Evolutionary conservation across 140 eudicot genomes (phyloP).

Genomic region (Anethum foeniculum): DNA sequence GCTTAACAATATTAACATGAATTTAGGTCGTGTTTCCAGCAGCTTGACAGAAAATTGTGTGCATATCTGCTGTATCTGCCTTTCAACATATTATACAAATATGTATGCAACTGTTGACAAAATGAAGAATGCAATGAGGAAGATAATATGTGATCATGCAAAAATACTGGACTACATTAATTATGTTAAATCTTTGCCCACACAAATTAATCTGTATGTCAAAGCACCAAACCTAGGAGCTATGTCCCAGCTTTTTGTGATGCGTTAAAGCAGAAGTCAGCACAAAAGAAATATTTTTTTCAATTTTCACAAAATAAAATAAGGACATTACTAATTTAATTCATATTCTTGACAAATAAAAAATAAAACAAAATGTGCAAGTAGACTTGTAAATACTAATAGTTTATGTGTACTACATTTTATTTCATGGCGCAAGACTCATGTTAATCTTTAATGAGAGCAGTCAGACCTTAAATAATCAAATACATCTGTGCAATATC

Average conservation of each 20-base stretch:
- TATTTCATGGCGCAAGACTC: constrained; percentile 2
- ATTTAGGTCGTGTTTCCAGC: not conserved
- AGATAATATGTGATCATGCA: not conserved
- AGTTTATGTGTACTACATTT: not conserved
- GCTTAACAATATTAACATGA: constrained; percentile 2
- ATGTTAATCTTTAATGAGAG: constrained; percentile 8
- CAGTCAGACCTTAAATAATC: constrained; percentile 87
- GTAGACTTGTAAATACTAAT: not conserved
- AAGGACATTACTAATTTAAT: not conserved
- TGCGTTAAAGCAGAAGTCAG: not conserved
- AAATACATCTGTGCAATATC: constrained; percentile 97
- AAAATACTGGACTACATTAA: not conserved
- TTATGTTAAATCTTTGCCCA: not conserved
- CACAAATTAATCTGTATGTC: not conserved
- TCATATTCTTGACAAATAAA: not conserved
- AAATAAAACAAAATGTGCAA: not conserved
- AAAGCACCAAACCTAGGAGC: not conserved
- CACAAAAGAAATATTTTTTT: not conserved
- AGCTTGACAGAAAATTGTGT: not conserved
- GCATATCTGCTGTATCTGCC: not conserved
- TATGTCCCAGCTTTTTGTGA: not conserved
- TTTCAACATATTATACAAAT: not conserved
- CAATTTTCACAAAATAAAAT: not conserved
- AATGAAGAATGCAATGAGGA: not conserved
- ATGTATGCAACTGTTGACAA: not conserved